Evolutionary conservation across 345 rosid genomes (phyloP), one percentile per base, ranked within the genome.

Genomic region (Arabis alpina): DNA sequence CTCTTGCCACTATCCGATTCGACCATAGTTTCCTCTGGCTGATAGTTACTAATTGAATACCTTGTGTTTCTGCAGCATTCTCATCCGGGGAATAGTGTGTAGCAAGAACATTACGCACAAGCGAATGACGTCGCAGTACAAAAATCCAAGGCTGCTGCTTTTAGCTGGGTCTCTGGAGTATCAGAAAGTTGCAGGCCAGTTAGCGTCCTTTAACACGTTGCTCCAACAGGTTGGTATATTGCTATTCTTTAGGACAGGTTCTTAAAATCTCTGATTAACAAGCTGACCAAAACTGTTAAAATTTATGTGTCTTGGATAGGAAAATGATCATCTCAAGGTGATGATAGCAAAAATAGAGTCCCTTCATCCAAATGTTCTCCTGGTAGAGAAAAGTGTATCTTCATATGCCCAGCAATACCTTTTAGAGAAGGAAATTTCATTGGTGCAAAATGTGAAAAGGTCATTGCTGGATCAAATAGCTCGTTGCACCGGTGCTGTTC

Each of bases 81-180:
- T 91, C 66, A 74, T 89, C 71, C 85, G 82, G 84, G 99, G 99
- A 58, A 80, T 95, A 57, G 97, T 92, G 75, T 95, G 98, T 78
- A 89, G 98, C 59, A 95, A 95, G 86, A 95, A 95, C 77, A 80
- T 92, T 79, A 95, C 87, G 82, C 99, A 95, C 80, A 95, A 95
- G 80, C 96, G 99, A 73, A 95, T 95, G 99, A 95, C 79, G 37
- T 79, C 99, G n/a, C 99, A 92, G 62, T 88, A 88, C 90, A 92
- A 85, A 82, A 88, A 84, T 64, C 97, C 99, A 48, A 82, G 88
- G 74, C 61, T 95, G 71, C 85, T 95, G 76, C 85, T 95, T 73
- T 75, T 95, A 79, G 96, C 90, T 32, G 99, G 99, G 58, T 88
- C 99, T 28, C 92, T 95, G 0, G 99, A 92, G 76, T 89, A 82